phyloP scores from a whole-genome alignment of 768 basidiomycete genomes.

The Suillus americanus region DNA sequence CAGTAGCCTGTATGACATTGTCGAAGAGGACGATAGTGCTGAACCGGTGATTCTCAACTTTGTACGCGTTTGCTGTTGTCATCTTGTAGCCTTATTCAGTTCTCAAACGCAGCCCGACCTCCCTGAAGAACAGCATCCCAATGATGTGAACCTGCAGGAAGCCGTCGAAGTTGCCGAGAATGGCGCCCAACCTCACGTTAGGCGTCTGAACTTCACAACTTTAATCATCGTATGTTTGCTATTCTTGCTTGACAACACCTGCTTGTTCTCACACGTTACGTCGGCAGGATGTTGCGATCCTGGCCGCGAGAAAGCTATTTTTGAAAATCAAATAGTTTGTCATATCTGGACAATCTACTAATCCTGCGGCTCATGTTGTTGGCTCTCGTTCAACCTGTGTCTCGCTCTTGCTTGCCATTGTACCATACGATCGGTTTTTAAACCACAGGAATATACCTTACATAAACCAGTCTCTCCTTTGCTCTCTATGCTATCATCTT shows the following conservation, averaged over 20 bases:
- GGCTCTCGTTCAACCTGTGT: neutral
- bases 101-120: neutral
- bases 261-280: neutral
- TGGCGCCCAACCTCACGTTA: neutral
- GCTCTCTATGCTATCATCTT: neutral
- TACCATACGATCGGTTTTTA: neutral
- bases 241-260: neutral
- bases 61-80: neutral
- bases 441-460: neutral
- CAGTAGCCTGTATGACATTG: neutral
- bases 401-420: neutral
- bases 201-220: neutral
- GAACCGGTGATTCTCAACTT: neutral
- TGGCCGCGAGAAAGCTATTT: neutral
- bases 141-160: neutral
- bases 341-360: neutral
- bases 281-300: neutral
- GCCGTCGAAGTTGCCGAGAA: neutral
- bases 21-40: neutral
- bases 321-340: neutral
- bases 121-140: neutral
- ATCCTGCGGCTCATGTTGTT: neutral
- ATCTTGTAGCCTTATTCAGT: neutral
- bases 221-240: conserved; percentile 5
- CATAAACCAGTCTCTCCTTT: neutral